A percentile compares a stretch with the other conserved stretches of the same genome.
Evolutionary conservation across 768 basidiomycete species (phyloP).

Genomic region (Wakefieldia striispora): DNA sequence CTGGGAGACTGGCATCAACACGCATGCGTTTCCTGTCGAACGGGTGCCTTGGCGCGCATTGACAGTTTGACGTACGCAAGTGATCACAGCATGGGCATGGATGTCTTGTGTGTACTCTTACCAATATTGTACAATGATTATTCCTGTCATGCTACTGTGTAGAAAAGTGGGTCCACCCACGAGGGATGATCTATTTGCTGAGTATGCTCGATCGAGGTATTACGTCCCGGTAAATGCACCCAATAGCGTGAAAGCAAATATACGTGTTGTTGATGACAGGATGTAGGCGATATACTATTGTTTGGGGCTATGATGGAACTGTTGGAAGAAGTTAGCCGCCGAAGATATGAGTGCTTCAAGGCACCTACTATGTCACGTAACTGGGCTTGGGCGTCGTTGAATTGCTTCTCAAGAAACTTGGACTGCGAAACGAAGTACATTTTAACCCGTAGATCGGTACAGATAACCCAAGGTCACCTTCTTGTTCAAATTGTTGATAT

Average conservation of each 20-base stretch:
- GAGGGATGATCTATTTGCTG: constrained; percentile 1
- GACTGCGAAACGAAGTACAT: constrained; percentile 43
- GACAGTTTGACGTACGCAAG: neutral
- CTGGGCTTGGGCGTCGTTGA: constrained; percentile 84
- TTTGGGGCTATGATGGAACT: constrained; percentile 33
- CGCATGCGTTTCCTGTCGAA: constrained; percentile 21
- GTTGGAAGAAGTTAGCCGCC: constrained; percentile 4
- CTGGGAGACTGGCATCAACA: constrained; percentile 20
- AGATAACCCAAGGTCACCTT: constrained; percentile 53
- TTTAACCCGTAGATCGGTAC: neutral
- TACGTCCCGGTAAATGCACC: neutral
- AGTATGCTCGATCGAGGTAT: neutral
- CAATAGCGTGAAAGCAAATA: constrained; percentile 1
- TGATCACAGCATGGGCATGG: constrained; percentile 8
- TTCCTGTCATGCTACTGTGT: neutral
- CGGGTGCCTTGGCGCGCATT: constrained; percentile 13
- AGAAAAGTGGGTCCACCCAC: neutral
- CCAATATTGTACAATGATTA: neutral
- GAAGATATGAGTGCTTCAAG: neutral
- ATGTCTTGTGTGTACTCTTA: neutral
- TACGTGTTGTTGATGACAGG: constrained; percentile 8
- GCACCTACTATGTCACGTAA: constrained; percentile 76
- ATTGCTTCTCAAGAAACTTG: constrained; percentile 93
- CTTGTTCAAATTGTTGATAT: constrained; percentile 77
- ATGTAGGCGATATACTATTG: constrained; percentile 16